Conservation (phyloP, 768 basidiomycete species). For the Pulveroboletus frians region DNA sequence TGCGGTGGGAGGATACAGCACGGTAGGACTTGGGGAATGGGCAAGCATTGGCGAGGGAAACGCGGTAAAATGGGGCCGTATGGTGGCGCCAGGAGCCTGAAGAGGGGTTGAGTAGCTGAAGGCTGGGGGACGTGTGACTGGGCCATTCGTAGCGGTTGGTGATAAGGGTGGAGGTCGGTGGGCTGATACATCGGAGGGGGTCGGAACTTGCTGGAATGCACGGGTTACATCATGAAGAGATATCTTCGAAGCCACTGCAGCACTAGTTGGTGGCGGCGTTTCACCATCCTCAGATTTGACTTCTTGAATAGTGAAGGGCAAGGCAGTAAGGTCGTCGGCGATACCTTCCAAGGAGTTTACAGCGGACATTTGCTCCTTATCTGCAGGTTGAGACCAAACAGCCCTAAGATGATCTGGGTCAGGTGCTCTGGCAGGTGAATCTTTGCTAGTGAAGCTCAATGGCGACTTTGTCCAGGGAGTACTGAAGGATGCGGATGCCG, state of each 20-base stretch:
- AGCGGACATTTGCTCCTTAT: constrained; percentile 58
- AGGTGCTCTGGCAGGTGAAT: constrained; percentile 61
- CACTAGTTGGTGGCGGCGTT: constrained; percentile 63
- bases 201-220: constrained; percentile 82
- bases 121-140: constrained; percentile 24
- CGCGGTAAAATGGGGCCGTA: constrained; percentile 52
- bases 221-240: constrained; percentile 78
- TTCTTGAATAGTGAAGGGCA: constrained; percentile 79
- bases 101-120: constrained; percentile 36
- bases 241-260: constrained; percentile 62
- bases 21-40: constrained; percentile 62
- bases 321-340: constrained; percentile 71
- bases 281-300: constrained; percentile 84
- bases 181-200: constrained; percentile 44
- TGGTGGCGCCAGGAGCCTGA: constrained; percentile 39
- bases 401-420: constrained; percentile 84
- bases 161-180: constrained; percentile 48
- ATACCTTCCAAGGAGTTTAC: constrained; percentile 83
- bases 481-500: constrained; percentile 35
- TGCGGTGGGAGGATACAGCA: constrained; percentile 60
- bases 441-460: constrained; percentile 55
- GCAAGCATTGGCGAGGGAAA: constrained; percentile 70
- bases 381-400: constrained; percentile 76
- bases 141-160: constrained; percentile 39
- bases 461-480: constrained; percentile 51